Conservation (phyloP, 495 filamentous ascomycete genomes). For the Trypethelium eluteriae region DNA sequence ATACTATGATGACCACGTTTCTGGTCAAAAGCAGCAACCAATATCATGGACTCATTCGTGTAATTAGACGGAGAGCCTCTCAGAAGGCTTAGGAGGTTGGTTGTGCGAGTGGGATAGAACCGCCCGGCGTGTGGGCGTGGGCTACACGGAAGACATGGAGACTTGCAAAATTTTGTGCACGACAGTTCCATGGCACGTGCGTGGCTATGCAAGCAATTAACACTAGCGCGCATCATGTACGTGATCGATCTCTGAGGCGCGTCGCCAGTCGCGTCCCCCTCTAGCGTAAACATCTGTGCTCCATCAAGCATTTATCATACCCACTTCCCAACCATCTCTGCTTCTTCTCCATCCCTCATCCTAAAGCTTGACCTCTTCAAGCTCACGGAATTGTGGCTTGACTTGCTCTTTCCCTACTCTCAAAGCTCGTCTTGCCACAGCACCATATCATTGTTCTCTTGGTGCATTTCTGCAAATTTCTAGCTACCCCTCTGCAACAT, state of each 20-base stretch:
- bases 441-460: neutral
- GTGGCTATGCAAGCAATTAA: neutral
- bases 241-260: neutral
- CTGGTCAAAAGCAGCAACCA: no score
- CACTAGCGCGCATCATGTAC: constrained; percentile 1
- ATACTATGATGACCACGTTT: no score
- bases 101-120: no score
- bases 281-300: constrained; percentile 10
- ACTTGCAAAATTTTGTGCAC: neutral
- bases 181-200: neutral
- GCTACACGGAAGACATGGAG: no score
- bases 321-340: neutral
- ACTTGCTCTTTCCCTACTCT: constrained; percentile 8
- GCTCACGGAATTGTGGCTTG: constrained; percentile 1
- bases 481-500: constrained; percentile 36
- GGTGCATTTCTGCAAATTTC: neutral
- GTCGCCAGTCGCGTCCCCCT: neutral
- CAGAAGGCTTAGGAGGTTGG: no score
- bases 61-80: no score
- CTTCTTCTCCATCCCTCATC: neutral
- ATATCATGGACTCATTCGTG: no score
- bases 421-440: constrained; percentile 11
- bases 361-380: constrained; percentile 9
- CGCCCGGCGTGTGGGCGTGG: no score
- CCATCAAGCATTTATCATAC: neutral